Evolutionary conservation across 2,329 filamentous ascomycete species (phyloP), one percentile per base, ranked within the genome.

Genomic region (Stachybotrys elegans): DNA sequence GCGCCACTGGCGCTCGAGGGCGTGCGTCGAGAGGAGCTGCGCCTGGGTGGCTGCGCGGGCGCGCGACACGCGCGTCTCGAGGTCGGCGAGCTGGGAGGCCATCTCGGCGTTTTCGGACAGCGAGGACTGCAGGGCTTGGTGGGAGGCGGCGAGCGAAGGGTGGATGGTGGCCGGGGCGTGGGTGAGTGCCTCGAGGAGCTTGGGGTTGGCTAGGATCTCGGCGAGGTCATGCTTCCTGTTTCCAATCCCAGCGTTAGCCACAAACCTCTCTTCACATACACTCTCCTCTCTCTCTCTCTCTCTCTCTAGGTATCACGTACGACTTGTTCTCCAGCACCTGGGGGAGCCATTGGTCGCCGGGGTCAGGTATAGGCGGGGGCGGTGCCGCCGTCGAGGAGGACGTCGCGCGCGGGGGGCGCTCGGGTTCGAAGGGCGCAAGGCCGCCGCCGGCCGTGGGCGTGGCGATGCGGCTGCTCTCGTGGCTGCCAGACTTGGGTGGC

Each of bases 1-100:
- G 44, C 84, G 81, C 88, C 93, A 97, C 58, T 92, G 85, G n/a
- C 91, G 81, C 68, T 97, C 93, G 14, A 96, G 78, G 2, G 88
- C 87, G 56, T 92, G 87, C 19, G 93, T 81, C 11, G 88, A 78
- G 1, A 97, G 76, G 1, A 97, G 79, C 47, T 91, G 84, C 4
- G 88, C 84, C 59, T 95, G 89, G 0, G 88, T 86, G 2, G 78
- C 73, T 22, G 81, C 76, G 44, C 92, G 84, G 56, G 84, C 76
- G 50, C 76, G 76, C 5, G 67, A 58, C 6, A 84, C 67, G 16
- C 69, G 72, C 21, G 69, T 55, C 61, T 88, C 85, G 6, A 83
- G 72, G 29, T 79, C 73, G 20, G 72, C 65, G 12, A 89, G 70
- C 53, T 81, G 77, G 22, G 72, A 63, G 6, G 88, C 84, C 7